Conservation (phyloP, 2,329 filamentous ascomycete species). For the Tympanopsis confertula region DNA sequence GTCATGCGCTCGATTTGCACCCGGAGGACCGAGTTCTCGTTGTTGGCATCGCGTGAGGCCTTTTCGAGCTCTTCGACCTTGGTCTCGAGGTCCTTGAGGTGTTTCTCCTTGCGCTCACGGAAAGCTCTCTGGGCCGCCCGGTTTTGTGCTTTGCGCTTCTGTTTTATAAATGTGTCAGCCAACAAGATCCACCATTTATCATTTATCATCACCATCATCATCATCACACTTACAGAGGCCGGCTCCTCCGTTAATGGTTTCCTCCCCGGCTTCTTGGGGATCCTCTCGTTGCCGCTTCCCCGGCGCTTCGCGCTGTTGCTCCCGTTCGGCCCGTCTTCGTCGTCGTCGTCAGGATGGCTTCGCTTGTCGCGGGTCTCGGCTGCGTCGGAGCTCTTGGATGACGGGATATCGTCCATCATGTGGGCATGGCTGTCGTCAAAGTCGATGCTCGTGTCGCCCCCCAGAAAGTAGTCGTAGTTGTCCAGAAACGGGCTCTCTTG, state of each 20-base stretch:
- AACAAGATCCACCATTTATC: background rate
- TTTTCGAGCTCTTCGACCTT: conserved; percentile 71
- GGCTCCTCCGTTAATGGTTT: conserved; percentile 94
- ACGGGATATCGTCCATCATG: conserved; percentile 69
- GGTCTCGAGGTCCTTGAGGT: conserved; percentile 72
- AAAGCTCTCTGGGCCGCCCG: conserved; percentile 86
- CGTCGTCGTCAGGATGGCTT: conserved; percentile 59
- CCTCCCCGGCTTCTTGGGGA: conserved; percentile 86
- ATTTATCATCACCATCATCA: too few species aligned
- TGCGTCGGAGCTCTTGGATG: conserved; percentile 19
- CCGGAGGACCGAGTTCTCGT: conserved; percentile 74
- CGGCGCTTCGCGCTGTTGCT: conserved; percentile 50
- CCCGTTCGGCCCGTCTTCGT: conserved; percentile 53
- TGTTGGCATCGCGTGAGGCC: conserved; percentile 67
- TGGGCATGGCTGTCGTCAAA: conserved; percentile 41
- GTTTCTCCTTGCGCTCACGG: conserved; percentile 87
- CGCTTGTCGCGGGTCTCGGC: conserved; percentile 55
- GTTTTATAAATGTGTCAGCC: conserved; percentile 4
- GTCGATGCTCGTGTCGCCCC: conserved; percentile 29
- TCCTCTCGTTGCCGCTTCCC: conserved; percentile 71
- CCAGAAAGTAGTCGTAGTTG: too few species aligned
- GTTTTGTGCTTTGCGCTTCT: conserved; percentile 96
- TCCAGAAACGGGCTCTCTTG: too few species aligned
- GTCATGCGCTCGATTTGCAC: conserved; percentile 83
- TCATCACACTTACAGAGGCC: conserved; percentile 65